Evolutionary conservation across 2,329 filamentous ascomycete genomes (phyloP), one percentile per base, ranked within the genome.

Genomic region (Arthrinium phaeospermum): DNA sequence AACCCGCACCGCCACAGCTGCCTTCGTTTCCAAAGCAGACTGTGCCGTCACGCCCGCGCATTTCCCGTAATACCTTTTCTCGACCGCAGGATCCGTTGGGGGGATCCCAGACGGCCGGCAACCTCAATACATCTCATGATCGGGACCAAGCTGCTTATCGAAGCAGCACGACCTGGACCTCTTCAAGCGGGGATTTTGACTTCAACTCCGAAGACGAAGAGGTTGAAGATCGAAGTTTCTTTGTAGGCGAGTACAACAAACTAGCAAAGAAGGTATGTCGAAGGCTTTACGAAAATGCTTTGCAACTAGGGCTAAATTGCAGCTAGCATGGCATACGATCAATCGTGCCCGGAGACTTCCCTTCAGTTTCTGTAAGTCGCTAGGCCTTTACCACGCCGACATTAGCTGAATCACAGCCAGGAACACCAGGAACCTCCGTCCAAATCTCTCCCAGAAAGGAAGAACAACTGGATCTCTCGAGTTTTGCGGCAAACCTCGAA

Each of bases 191-290:
- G 51, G 88, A 88, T 45, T 76, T 84, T 24, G 86, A 83, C 2
- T 77, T 85, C 22, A 77, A 85, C 45, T 85, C 83, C 27, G 87
- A 90, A 70, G 81, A 81, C 4, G 88, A 89, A 53, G 86, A 86
- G 44, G 78, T 86, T 22, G 85, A 86, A 47, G 84, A 87, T 70
- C 83, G 88, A 44, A 78, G 81, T 1, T 76, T 80, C 3, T 89
- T 89, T 77, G 79, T 91, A 7, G 76, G 85, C 10, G 88, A 91
- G 75, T 92, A 91, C 79, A 92, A 92, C 78, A 82, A 85, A 5
- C 79, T 92, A 6, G 90, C 91, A 3, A 85, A 83, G 71, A 89
- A 89, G 85, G 90, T 91, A 75, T 71, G 47, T 14, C 19, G 10
- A 12, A 22, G 4, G n/a, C 41, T 41, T 10, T 13, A 24, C 19